These are phyloP conservation scores for Paxillus involutus DNA, from an alignment of 768 basidiomycete genomes.

Conservation along the genomic window DNA sequence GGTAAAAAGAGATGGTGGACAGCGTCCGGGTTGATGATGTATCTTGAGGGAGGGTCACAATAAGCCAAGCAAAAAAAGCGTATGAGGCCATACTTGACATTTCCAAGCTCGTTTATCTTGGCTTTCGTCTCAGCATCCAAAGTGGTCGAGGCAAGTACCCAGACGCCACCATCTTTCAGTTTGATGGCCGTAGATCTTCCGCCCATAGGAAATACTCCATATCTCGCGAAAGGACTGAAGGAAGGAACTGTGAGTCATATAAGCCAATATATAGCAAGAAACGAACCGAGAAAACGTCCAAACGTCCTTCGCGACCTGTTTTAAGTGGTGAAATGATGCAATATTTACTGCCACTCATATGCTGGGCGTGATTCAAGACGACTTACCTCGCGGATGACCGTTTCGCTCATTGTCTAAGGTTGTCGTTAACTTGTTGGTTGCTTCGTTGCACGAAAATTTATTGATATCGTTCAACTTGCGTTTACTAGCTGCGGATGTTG, in stretches of 20 bases:
- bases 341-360: not conserved
- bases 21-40: conserved; percentile 56
- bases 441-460: not conserved
- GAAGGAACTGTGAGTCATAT: conserved; percentile 5
- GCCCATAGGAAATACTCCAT: conserved; percentile 70
- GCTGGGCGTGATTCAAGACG: not conserved
- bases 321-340: not conserved
- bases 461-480: too few relatives aligned
- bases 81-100: conserved; percentile 50
- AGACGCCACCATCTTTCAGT: conserved; percentile 67
- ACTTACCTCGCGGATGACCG: conserved; percentile 44
- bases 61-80: not conserved
- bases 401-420: conserved; percentile 28
- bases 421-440: not conserved
- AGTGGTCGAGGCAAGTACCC: conserved; percentile 82
- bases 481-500: too few relatives aligned
- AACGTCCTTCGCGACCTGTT: conserved; percentile 49
- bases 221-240: conserved; percentile 64
- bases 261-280: not conserved
- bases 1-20: conserved; percentile 62
- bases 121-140: conserved; percentile 62
- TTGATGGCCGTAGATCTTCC: conserved; percentile 82
- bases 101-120: conserved; percentile 62
- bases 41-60: conserved; percentile 34
- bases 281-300: conserved; percentile 67